phyloP scores from a whole-genome alignment of 2,329 filamentous ascomycete genomes.

The Lachnellula subtilissima region DNA sequence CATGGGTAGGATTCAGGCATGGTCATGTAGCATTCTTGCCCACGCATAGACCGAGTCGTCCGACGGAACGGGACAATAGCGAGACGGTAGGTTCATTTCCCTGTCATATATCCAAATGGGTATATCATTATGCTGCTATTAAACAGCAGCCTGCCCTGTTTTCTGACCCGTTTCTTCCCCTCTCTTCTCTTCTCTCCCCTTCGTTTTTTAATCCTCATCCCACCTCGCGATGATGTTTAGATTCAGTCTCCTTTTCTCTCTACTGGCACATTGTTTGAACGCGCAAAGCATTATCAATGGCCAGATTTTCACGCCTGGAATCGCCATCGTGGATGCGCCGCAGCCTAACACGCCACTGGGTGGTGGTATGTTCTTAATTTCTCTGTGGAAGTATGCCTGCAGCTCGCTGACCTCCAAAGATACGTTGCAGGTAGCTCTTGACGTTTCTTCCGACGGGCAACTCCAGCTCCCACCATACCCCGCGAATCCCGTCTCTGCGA shows the following conservation, averaged over 20 bases:
- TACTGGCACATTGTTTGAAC: slow-evolving; percentile 14
- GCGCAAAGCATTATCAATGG: slow-evolving; percentile 56
- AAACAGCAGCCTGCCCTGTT: slow-evolving; percentile 7
- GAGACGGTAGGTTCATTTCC: slow-evolving; percentile 10
- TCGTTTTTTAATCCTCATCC: not conserved
- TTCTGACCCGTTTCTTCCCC: slow-evolving; percentile 10
- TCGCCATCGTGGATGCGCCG: slow-evolving; percentile 61
- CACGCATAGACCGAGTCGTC: slow-evolving; percentile 6
- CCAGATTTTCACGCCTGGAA: slow-evolving; percentile 65
- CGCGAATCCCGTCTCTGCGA: slow-evolving; percentile 48
- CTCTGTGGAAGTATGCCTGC: not conserved
- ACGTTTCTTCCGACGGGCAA: slow-evolving; percentile 61
- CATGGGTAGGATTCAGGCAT: too few relatives aligned
- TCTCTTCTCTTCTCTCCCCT: slow-evolving; percentile 11
- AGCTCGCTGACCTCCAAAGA: slow-evolving; percentile 28
- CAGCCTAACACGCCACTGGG: slow-evolving; percentile 61
- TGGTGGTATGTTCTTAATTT: slow-evolving; percentile 43
- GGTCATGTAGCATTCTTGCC: not conserved
- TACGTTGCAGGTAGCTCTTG: slow-evolving; percentile 58
- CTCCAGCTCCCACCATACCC: slow-evolving; percentile 54
- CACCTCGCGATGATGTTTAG: slow-evolving; percentile 11
- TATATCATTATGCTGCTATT: slow-evolving; percentile 19
- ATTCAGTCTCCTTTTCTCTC: slow-evolving; percentile 12
- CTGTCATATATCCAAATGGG: slow-evolving; percentile 7
- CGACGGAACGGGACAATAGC: slow-evolving; percentile 7